These are phyloP conservation scores for Colletotrichum tropicale DNA, from an alignment of 2,329 filamentous ascomycete species.

Conservation along the genomic window DNA sequence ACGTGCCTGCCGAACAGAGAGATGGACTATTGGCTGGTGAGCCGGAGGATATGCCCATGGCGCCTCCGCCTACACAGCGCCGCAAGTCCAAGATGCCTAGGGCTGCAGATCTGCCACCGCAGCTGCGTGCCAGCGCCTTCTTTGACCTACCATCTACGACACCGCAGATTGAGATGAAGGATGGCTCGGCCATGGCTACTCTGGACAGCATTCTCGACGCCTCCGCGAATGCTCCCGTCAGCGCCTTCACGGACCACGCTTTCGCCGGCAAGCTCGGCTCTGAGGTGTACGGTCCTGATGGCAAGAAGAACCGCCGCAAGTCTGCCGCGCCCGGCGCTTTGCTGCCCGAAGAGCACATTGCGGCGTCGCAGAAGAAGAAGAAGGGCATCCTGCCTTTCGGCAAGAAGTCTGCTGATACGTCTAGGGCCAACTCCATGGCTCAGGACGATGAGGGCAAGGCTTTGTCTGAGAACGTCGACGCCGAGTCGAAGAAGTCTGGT, in stretches of 20 bases:
- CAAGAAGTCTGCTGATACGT: constrained; percentile 35
- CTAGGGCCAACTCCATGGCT: background rate
- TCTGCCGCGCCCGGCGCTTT: constrained; percentile 32
- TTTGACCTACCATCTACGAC: constrained; percentile 74
- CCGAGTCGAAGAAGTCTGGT: constrained; percentile 30
- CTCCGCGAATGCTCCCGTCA: constrained; percentile 85
- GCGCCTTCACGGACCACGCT: constrained; percentile 88
- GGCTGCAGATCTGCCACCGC: constrained; percentile 66
- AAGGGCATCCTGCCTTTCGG: constrained; percentile 54
- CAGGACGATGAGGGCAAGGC: constrained; percentile 26
- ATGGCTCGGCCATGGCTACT: constrained; percentile 85
- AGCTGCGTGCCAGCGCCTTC: constrained; percentile 88
- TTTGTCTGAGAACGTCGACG: constrained; percentile 25
- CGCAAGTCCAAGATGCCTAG: constrained; percentile 36
- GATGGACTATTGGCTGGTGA: background rate
- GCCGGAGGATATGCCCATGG: background rate
- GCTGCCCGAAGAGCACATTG: constrained; percentile 22
- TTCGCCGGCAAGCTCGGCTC: constrained; percentile 77
- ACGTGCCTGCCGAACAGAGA: background rate
- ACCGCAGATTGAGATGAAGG: constrained; percentile 63
- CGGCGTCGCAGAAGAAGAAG: constrained; percentile 42
- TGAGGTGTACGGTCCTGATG: constrained; percentile 73
- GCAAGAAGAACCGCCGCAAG: constrained; percentile 45
- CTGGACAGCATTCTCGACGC: constrained; percentile 92
- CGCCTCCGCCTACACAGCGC: constrained; percentile 25